Evolutionary conservation across 768 basidiomycete species (phyloP).

Genomic region (Amanita inopinata): DNA sequence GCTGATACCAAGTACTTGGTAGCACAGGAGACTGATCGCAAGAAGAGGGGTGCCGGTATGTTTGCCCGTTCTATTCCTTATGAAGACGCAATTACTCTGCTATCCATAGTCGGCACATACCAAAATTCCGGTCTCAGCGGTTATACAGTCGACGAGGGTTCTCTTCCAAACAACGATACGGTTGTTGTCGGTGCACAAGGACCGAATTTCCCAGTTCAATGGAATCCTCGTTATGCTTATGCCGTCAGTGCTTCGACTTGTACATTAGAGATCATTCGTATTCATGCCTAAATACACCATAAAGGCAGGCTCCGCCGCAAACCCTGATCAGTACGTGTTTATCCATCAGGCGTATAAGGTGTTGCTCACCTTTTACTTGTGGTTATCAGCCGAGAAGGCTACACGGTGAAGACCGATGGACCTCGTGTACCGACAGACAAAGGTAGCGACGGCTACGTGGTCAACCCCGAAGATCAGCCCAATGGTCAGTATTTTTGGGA

Average conservation of each 20-base stretch:
- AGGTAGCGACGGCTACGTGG: constrained; percentile 17
- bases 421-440: constrained; percentile 28
- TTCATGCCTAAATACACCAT: background rate
- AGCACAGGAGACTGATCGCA: constrained; percentile 23
- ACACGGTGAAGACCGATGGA: constrained; percentile 23
- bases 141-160: constrained; percentile 28
- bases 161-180: constrained; percentile 28
- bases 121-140: constrained; percentile 29
- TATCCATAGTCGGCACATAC: constrained; percentile 32
- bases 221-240: constrained; percentile 32
- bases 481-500: background rate
- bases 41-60: constrained; percentile 22
- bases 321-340: constrained; percentile 29
- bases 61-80: too few relatives aligned
- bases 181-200: constrained; percentile 29
- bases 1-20: constrained; percentile 30
- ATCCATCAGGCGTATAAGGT: too few relatives aligned
- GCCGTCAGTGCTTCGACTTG: constrained; percentile 23
- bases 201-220: constrained; percentile 35
- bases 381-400: constrained; percentile 24
- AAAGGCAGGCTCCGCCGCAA: constrained; percentile 30
- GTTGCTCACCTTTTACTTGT: too few relatives aligned
- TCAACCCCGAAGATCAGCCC: constrained; percentile 22
- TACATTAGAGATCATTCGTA: background rate
- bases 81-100: too few relatives aligned